Percentiles rank a stretch among this genome's conserved stretches.
Evolutionary conservation across 148 eudicot species (phyloP).

Genomic region (Dianthus caryophyllus): DNA sequence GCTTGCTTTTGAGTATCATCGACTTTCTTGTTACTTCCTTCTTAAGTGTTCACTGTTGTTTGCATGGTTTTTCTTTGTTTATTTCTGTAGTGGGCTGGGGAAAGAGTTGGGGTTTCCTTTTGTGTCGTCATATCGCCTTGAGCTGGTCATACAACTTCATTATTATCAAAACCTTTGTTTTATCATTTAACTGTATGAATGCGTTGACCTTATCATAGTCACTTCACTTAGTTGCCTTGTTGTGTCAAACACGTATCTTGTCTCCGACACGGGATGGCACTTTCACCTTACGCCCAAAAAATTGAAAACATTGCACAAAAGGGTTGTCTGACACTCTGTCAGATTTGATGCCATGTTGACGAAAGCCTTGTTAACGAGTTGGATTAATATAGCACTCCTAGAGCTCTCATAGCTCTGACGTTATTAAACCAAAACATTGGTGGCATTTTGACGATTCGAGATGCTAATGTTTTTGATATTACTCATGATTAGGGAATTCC

Average conservation of each 20-base stretch:
- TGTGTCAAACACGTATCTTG: too few species aligned
- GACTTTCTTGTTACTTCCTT: neutral
- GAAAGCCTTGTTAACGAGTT: too few species aligned
- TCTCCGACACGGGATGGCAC: too few species aligned
- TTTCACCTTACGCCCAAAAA: too few species aligned
- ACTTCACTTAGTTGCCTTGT: too few species aligned
- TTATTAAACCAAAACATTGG: neutral
- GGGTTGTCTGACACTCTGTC: too few species aligned
- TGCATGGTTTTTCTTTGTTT: neutral
- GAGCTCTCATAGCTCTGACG: too few species aligned
- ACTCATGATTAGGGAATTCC: conserved; percentile 65
- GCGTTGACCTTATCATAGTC: neutral
- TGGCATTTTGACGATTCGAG: neutral
- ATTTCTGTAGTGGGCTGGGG: neutral
- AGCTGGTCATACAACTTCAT: neutral
- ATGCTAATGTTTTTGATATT: neutral
- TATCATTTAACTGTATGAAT: neutral
- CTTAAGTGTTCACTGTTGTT: neutral
- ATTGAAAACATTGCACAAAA: too few species aligned
- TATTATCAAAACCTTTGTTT: neutral
- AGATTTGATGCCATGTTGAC: too few species aligned
- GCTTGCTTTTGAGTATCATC: neutral
- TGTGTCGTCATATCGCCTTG: neutral
- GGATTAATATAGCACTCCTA: too few species aligned
- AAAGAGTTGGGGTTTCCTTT: too few species aligned